Evolutionary conservation across 2,329 filamentous ascomycete species (phyloP).

Genomic region (Orbilia javanica): DNA sequence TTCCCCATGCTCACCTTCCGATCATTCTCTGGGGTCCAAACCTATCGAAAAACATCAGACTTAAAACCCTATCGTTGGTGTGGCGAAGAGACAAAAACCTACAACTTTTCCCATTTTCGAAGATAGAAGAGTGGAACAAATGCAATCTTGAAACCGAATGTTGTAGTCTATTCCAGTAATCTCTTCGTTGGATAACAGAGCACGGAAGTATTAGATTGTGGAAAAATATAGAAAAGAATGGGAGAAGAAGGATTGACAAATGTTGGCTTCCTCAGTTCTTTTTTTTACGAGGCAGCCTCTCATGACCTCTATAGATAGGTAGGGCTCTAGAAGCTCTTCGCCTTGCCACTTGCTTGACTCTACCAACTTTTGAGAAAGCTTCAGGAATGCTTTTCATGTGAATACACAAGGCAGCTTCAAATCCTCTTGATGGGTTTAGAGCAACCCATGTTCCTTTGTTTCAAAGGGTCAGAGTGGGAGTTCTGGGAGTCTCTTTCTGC

Average conservation of each 20-base stretch:
- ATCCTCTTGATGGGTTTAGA: neutral
- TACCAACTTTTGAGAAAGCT: constrained; percentile 15
- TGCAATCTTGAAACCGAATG: neutral
- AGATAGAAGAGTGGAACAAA: neutral
- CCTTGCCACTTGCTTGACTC: constrained; percentile 1
- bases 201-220: constrained; percentile 8
- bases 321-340: neutral
- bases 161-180: neutral
- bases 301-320: no score
- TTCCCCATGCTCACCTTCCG: constrained; percentile 58
- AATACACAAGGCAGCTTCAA: constrained; percentile 3
- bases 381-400: constrained; percentile 15
- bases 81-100: neutral
- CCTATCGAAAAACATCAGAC: constrained; percentile 43
- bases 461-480: neutral
- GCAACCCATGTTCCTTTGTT: constrained; percentile 10
- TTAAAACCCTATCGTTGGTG: neutral
- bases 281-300: neutral
- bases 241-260: constrained; percentile 8
- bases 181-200: neutral
- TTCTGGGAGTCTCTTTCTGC: neutral
- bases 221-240: neutral
- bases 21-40: constrained; percentile 62
- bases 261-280: neutral
- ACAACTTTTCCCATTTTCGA: constrained; percentile 57